Conservation (phyloP, 805 yeast species). For the Lipomyces spencermartinsiae region DNA sequence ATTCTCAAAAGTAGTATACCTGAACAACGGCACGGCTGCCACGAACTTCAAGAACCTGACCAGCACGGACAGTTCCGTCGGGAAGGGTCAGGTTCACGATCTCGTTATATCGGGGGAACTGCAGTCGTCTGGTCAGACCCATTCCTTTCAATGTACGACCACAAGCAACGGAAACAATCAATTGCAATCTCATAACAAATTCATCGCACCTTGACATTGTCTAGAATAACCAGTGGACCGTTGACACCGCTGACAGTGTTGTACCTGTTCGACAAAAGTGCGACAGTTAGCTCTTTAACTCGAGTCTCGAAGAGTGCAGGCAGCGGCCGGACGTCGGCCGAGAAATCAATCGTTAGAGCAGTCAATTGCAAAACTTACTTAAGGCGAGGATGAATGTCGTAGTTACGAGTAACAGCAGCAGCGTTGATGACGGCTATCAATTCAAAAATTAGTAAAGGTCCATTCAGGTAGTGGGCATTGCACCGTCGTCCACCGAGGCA, state of each 20-base stretch:
- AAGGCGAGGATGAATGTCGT: conserved; percentile 40
- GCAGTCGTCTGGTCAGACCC: neutral
- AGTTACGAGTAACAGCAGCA: conserved; percentile 43
- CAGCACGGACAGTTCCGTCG: conserved; percentile 93
- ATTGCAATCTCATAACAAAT: neutral
- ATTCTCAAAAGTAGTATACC: conserved; percentile 36
- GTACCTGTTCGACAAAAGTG: conserved; percentile 60
- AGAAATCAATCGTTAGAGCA: neutral
- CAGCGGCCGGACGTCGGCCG: neutral
- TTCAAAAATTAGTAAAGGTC: neutral
- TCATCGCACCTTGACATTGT: conserved; percentile 63
- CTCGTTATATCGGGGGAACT: conserved; percentile 88
- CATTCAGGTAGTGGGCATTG: neutral
- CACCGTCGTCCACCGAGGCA: neutral
- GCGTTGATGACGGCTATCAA: conserved; percentile 39
- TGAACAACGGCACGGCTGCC: conserved; percentile 98
- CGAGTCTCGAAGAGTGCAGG: neutral
- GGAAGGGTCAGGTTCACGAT: conserved; percentile 96
- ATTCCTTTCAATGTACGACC: neutral
- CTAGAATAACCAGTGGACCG: conserved; percentile 94
- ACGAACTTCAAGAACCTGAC: conserved; percentile 97
- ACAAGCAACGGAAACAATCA: neutral
- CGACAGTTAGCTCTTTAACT: neutral
- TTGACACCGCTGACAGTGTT: conserved; percentile 98
- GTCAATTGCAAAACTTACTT: conserved; percentile 34